Percentiles rank a stretch among this genome's conserved stretches.
These are phyloP conservation scores for Moniliophthora roreri DNA, from an alignment of 1,284 basidiomycete genomes.

Conservation along the genomic window DNA sequence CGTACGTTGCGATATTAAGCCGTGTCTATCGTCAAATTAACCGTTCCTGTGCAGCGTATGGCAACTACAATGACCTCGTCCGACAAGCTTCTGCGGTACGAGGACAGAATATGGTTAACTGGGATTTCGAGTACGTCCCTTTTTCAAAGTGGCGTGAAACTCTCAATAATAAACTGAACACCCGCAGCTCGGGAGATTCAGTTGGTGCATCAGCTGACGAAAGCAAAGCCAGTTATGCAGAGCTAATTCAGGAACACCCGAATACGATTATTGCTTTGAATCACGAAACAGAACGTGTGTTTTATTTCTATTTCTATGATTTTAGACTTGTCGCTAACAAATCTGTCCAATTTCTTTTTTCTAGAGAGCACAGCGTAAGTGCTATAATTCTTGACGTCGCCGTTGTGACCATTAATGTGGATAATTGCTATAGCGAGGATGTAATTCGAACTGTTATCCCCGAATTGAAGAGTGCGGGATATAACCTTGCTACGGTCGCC, in stretches of 20 bases:
- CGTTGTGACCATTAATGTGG: not conserved
- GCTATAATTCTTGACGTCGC: not conserved
- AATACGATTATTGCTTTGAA: constrained; percentile 42
- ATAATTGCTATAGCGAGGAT: constrained; percentile 8
- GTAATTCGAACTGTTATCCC: constrained; percentile 26
- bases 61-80: constrained; percentile 39
- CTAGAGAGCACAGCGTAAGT: constrained; percentile 38
- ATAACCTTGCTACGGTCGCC: constrained; percentile 42
- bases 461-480: constrained; percentile 22
- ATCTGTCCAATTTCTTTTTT: not conserved
- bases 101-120: constrained; percentile 35
- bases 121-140: constrained; percentile 44
- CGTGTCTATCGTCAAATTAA: not conserved
- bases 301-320: no score
- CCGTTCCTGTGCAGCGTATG: constrained; percentile 31
- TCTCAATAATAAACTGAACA: not conserved
- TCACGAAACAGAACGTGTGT: constrained; percentile 39
- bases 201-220: constrained; percentile 30
- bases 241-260: constrained; percentile 30
- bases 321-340: not conserved
- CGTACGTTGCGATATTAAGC: not conserved
- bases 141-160: not conserved
- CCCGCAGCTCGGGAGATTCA: constrained; percentile 36
- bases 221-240: constrained; percentile 30
- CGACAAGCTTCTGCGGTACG: constrained; percentile 28